Evolutionary conservation across 352 stramenopile genomes (phyloP).

Genomic region (Pythium coloratum): DNA sequence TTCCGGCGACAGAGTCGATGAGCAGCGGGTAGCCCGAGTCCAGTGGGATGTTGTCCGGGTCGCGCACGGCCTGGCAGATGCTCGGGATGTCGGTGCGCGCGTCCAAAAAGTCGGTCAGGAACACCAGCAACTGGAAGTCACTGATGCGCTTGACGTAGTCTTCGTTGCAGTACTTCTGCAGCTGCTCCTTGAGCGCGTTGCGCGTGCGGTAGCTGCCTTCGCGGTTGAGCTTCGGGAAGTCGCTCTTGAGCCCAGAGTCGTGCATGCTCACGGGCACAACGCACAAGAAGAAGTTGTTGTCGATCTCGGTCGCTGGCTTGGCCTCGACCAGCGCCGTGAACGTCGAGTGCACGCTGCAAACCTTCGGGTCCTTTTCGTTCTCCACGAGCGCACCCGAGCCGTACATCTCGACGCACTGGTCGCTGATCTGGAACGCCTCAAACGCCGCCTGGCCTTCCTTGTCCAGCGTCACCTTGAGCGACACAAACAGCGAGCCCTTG

Average conservation of each 20-base stretch:
- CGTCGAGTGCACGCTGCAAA: slow-evolving; percentile 92
- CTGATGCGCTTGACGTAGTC: slow-evolving; percentile 89
- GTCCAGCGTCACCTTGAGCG: slow-evolving; percentile 94
- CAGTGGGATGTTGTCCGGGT: slow-evolving; percentile 81
- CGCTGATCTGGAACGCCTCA: slow-evolving; percentile 96
- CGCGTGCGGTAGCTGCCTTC: slow-evolving; percentile 81
- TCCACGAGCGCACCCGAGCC: slow-evolving; percentile 92
- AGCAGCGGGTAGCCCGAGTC: slow-evolving; percentile 96
- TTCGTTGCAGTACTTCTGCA: slow-evolving; percentile 68
- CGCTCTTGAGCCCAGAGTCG: slow-evolving; percentile 89
- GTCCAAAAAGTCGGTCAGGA: slow-evolving; percentile 93
- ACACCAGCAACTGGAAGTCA: slow-evolving; percentile 97
- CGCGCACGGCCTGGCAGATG: slow-evolving; percentile 91
- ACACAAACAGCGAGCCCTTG: slow-evolving; percentile 95
- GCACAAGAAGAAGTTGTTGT: slow-evolving; percentile 98
- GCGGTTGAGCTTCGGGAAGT: slow-evolving; percentile 95
- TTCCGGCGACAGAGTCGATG: slow-evolving; percentile 92
- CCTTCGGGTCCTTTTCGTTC: slow-evolving; percentile 87
- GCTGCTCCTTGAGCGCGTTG: slow-evolving; percentile 92
- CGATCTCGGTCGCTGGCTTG: slow-evolving; percentile 88
- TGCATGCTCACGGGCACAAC: slow-evolving; percentile 96
- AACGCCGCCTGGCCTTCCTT: slow-evolving; percentile 94
- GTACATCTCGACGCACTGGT: slow-evolving; percentile 98
- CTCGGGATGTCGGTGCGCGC: slow-evolving; percentile 89
- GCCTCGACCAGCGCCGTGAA: slow-evolving; percentile 98